A percentile compares a stretch with the other conserved stretches of the same genome.
These are phyloP conservation scores for Volvariella volvacea DNA, from an alignment of 1,284 basidiomycete genomes.

Conservation along the genomic window DNA sequence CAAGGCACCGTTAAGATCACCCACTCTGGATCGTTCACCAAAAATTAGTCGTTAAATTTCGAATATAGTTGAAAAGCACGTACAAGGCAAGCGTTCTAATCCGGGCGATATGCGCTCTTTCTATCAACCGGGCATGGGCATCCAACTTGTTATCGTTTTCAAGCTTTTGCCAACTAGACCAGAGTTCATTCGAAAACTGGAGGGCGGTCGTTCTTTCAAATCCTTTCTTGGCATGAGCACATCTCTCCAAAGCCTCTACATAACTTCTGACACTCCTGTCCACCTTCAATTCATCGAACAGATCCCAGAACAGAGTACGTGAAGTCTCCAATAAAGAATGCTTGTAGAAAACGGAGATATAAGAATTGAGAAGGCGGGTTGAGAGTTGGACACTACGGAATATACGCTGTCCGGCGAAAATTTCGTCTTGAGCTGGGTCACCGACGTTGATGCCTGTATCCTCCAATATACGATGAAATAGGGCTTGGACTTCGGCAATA, in stretches of 20 bases:
- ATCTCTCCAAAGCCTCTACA: conserved; percentile 64
- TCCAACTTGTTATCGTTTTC: conserved; percentile 29
- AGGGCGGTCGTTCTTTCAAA: conserved; percentile 40
- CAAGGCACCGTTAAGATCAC: conserved; percentile 45
- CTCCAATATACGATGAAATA: conserved; percentile 67
- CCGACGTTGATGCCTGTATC: conserved; percentile 27
- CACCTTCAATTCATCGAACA: conserved; percentile 40
- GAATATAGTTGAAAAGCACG: conserved; percentile 19
- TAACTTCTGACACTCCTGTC: conserved; percentile 49
- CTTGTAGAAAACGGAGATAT: conserved; percentile 71
- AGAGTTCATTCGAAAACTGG: conserved; percentile 49
- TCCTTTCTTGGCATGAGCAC: conserved; percentile 36
- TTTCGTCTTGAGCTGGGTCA: conserved; percentile 9
- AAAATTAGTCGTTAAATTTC: conserved; percentile 1
- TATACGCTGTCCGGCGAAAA: conserved; percentile 22
- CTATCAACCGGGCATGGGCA: conserved; percentile 45
- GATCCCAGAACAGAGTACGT: conserved; percentile 36
- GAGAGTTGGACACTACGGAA: conserved; percentile 61
- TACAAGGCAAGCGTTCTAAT: conserved; percentile 58
- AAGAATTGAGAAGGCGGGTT: conserved; percentile 72
- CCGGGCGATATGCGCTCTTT: conserved; percentile 58
- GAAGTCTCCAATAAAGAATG: conserved; percentile 50
- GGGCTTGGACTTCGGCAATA: conserved; percentile 59
- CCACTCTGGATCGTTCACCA: conserved; percentile 30
- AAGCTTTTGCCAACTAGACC: conserved; percentile 46